These are phyloP conservation scores for Tardiomyces digboiensis DNA, from an alignment of 1,139 yeast species.

Conservation along the genomic window DNA sequence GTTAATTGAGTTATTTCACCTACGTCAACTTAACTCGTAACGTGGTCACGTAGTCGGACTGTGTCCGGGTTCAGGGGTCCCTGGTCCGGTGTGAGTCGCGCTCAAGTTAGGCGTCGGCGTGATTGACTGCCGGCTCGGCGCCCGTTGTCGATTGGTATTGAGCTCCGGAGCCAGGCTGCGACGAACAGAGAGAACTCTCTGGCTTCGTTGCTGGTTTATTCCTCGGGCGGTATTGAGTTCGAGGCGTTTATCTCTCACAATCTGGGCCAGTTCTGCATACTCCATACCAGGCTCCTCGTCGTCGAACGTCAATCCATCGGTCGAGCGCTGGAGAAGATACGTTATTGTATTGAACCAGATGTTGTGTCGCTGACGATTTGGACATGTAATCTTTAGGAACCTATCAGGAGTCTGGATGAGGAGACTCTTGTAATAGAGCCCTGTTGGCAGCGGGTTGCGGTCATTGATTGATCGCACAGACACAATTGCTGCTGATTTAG, in stretches of 20 bases:
- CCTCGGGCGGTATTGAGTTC: background rate
- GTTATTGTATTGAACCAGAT: constrained; percentile 86
- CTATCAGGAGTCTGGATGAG: constrained; percentile 63
- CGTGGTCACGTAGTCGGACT: too few relatives aligned
- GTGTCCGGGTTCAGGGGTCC: too few relatives aligned
- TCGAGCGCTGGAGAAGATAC: constrained; percentile 47
- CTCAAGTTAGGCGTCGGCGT: too few relatives aligned
- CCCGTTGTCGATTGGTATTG: background rate
- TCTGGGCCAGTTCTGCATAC: background rate
- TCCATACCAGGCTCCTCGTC: background rate
- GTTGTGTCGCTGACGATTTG: constrained; percentile 80
- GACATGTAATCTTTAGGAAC: constrained; percentile 72
- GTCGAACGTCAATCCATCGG: background rate
- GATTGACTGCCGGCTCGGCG: background rate
- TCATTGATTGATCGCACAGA: constrained; percentile 77
- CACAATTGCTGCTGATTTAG: constrained; percentile 75
- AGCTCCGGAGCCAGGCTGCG: background rate
- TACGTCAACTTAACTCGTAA: too few relatives aligned
- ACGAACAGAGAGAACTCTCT: background rate
- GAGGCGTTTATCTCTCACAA: background rate
- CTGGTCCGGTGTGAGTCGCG: too few relatives aligned
- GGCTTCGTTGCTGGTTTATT: background rate
- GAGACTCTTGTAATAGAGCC: constrained; percentile 78
- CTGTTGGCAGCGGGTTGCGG: constrained; percentile 83
- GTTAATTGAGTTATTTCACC: too few relatives aligned